Percentiles rank a stretch among this genome's conserved stretches.
Conservation (phyloP, 345 rosid species). For the Hypericum androsaemum region DNA sequence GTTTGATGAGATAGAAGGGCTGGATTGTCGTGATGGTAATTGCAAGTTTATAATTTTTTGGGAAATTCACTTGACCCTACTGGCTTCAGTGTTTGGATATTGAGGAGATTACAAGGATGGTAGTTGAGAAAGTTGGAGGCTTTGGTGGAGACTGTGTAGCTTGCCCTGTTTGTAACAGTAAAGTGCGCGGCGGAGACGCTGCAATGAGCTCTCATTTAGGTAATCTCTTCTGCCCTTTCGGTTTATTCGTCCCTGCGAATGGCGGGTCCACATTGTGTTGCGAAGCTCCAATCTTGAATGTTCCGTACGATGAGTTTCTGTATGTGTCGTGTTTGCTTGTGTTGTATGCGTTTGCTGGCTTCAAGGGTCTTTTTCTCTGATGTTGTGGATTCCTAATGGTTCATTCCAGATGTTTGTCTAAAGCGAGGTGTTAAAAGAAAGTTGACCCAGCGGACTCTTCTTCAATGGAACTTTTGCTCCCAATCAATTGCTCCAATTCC, state of each 20-base stretch:
- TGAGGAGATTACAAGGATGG: too few species aligned
- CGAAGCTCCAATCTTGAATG: background rate
- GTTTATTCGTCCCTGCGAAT: background rate
- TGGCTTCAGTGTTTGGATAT: too few species aligned
- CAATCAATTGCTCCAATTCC: constrained; percentile 16
- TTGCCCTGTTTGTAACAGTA: constrained; percentile 43
- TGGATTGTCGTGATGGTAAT: too few species aligned
- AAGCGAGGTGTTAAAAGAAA: constrained; percentile 50
- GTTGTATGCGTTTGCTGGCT: too few species aligned
- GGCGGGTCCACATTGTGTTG: background rate
- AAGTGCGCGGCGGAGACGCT: constrained; percentile 32
- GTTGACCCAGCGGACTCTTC: constrained; percentile 70
- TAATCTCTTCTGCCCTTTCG: constrained; percentile 9
- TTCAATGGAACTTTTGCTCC: constrained; percentile 44
- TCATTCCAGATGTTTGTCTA: constrained; percentile 7
- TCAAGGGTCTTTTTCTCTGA: too few species aligned
- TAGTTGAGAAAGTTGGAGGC: too few species aligned
- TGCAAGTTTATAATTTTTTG: too few species aligned
- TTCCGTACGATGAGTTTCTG: too few species aligned
- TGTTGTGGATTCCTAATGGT: background rate
- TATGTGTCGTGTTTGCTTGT: too few species aligned
- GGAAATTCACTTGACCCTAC: too few species aligned
- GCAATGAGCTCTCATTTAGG: constrained; percentile 58
- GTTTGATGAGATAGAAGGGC: too few species aligned
- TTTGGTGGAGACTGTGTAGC: constrained; percentile 27